Conservation (phyloP, 1,284 basidiomycete species). For the Lentinula novae-zelandiae region DNA sequence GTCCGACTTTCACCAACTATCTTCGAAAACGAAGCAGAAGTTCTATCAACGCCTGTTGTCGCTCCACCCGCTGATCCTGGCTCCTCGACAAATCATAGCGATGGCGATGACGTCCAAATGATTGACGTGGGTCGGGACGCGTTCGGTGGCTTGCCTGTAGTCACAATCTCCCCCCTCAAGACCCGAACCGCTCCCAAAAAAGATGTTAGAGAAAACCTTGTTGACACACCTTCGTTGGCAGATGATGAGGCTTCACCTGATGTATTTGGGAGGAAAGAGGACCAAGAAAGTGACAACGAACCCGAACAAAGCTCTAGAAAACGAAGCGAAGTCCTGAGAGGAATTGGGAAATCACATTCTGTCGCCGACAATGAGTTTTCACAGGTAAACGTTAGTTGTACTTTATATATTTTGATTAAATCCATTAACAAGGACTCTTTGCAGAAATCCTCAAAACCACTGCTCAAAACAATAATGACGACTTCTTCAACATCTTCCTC, state of each 20-base stretch:
- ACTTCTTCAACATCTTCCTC: not conserved
- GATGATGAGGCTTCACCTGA: slow-evolving; percentile 20
- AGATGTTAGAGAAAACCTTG: not conserved
- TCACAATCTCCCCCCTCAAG: not conserved
- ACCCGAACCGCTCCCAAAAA: slow-evolving; percentile 4
- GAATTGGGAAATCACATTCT: not conserved
- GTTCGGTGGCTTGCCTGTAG: not conserved
- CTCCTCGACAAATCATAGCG: not conserved
- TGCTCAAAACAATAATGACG: not conserved
- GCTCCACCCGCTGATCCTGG: not conserved
- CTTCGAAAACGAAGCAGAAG: not conserved
- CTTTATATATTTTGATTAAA: not conserved
- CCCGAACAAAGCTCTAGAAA: not conserved
- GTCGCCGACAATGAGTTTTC: not conserved
- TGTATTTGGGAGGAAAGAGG: not conserved
- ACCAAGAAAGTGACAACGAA: slow-evolving; percentile 8
- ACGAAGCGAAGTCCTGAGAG: not conserved
- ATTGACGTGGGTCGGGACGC: not conserved
- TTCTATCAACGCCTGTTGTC: not conserved
- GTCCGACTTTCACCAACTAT: not conserved
- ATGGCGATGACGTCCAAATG: not conserved
- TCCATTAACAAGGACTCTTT: not conserved
- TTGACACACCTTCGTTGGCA: slow-evolving; percentile 17
- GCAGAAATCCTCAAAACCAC: not conserved
- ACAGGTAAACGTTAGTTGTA: not conserved